Evolutionary conservation across 2,329 filamentous ascomycete genomes (phyloP), one percentile per base, ranked within the genome.

Genomic region (Colletotrichum graminicola): DNA sequence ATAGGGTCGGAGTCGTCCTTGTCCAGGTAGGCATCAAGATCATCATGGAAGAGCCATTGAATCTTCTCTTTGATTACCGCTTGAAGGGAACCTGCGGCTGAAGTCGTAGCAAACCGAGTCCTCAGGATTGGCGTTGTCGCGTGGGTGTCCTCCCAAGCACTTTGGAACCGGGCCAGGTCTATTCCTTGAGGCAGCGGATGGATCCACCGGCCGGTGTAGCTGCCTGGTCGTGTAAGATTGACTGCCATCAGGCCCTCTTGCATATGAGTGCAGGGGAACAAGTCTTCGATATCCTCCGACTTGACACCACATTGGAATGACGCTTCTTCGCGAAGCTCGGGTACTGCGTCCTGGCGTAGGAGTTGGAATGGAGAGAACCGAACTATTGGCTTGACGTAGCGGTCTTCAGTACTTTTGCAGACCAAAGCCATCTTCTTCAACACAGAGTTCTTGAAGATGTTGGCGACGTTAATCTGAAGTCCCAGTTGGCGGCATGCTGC

Each of bases 41-140:
- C 8, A 26, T 63, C 8, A 36, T 63, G 56, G 11, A 32, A 23
- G 8, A 47, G 51, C 71, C 71, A 73, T 3, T 52, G 43, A 3
- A 71, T 47, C 5, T 7, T 32, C 32, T 45, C 57, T 0, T 29
- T 41, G 12, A 71, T 29, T 2, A 73, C 57, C 4, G 91, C 45
- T 84, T 96, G 21, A 91, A 96, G 62, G 21, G 62, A 71, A 4
- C 68, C 68, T 0, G 64, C 68, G 12, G 64, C 41, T 12, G 68
- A 47, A 1, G 68, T 71, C 1, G 59, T 67, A 2, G 76, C 60
- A 18, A 77, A 74, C 18, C 76, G 67, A 1, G 75, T 76, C n/a
- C 76, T 72, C 6, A 77, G 23, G n/a, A 73, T 75, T 1, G 72
- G 55, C 14, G 73, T 75, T 4, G 52, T 36, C 12, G 68, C 45